Conservation (phyloP, 2,329 filamentous ascomycete species). For the Alternaria gaisen region DNA sequence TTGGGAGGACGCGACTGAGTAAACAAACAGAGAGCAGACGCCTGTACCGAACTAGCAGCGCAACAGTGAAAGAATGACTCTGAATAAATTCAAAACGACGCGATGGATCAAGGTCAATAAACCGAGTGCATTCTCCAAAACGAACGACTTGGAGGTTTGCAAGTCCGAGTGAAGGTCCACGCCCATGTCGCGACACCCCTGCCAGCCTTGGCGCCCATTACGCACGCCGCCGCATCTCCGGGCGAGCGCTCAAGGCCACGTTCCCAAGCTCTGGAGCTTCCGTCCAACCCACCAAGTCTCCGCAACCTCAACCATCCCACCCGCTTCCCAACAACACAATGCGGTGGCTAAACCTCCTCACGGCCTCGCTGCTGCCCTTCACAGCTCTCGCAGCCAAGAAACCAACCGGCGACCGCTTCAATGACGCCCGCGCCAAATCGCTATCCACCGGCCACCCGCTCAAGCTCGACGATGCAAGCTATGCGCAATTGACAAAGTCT, state of each 20-base stretch:
- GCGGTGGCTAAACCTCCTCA: constrained; percentile 69
- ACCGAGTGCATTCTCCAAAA: background rate
- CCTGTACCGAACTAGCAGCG: background rate
- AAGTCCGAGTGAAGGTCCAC: background rate
- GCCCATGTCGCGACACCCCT: constrained; percentile 24
- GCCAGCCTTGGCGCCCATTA: constrained; percentile 36
- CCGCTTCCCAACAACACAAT: constrained; percentile 60
- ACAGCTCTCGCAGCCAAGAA: constrained; percentile 72
- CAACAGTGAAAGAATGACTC: background rate
- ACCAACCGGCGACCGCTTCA: constrained; percentile 70
- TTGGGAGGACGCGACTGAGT: constrained; percentile 40
- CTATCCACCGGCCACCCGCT: constrained; percentile 69
- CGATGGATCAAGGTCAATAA: background rate
- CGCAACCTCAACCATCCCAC: constrained; percentile 27
- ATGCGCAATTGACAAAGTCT: constrained; percentile 75
- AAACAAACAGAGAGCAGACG: constrained; percentile 42
- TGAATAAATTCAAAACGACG: background rate
- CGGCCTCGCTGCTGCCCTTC: constrained; percentile 69
- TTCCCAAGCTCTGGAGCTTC: constrained; percentile 30
- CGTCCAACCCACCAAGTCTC: constrained; percentile 32
- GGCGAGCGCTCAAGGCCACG: constrained; percentile 43
- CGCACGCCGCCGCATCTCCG: constrained; percentile 33
- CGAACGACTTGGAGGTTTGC: background rate
- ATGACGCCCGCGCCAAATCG: constrained; percentile 73
- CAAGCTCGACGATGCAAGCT: constrained; percentile 79